Percentiles rank a stretch among this genome's conserved stretches.
Evolutionary conservation across 1,139 yeast genomes (phyloP).

Genomic region (Saccharomyces hybrid): DNA sequence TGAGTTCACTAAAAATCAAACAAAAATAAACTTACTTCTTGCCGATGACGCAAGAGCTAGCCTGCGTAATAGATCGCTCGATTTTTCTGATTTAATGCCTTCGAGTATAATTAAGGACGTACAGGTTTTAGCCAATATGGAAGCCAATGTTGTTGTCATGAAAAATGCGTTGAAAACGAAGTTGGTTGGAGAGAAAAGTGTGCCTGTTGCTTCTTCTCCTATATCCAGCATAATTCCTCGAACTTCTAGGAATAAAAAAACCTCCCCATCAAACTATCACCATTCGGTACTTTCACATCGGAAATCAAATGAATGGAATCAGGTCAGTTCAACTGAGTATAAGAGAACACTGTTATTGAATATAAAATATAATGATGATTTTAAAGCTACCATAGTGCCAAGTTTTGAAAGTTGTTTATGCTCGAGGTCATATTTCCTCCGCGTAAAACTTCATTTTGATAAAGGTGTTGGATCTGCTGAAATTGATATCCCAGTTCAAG

Average conservation of each 20-base stretch:
- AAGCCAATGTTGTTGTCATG: neutral
- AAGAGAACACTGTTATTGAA: neutral
- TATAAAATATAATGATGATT: neutral
- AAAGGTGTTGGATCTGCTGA: neutral
- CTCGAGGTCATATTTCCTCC: neutral
- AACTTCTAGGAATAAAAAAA: neutral
- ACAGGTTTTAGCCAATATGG: neutral
- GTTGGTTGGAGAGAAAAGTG: neutral
- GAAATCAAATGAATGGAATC: neutral
- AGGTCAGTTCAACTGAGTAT: neutral
- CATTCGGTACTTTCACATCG: neutral
- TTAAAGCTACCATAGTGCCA: neutral
- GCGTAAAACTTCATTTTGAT: neutral
- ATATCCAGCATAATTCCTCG: neutral
- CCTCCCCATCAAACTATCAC: neutral
- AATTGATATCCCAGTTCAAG: neutral
- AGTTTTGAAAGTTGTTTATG: neutral
- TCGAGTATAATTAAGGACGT: neutral
- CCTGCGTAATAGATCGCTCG: neutral
- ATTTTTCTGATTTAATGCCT: neutral
- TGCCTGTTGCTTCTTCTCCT: neutral
- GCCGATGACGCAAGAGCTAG: neutral
- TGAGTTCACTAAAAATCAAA: neutral
- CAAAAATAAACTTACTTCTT: neutral
- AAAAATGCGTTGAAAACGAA: neutral